Evolutionary conservation across 2,329 filamentous ascomycete genomes (phyloP).

Genomic region (Aspergillus sp.): DNA sequence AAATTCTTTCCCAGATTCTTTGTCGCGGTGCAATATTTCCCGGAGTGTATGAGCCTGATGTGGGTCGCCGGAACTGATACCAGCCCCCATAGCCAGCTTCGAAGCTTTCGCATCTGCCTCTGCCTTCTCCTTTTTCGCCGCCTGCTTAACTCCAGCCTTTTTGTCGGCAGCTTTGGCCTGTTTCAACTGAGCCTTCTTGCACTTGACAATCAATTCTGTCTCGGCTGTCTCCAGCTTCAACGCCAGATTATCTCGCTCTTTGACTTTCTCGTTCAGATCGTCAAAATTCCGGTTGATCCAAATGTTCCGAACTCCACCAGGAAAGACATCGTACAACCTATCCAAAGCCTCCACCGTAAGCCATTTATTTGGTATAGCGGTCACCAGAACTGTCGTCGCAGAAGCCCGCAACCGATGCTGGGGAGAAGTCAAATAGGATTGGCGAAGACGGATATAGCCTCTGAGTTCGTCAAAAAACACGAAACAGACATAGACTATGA

Average conservation of each 20-base stretch:
- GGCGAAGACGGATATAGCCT: conserved; percentile 87
- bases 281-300: conserved; percentile 95
- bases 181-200: conserved; percentile 77
- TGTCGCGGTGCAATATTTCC: conserved; percentile 40
- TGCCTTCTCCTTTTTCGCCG: conserved; percentile 48
- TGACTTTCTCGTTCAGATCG: conserved; percentile 78
- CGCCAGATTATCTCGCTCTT: conserved; percentile 70
- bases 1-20: conserved; percentile 9
- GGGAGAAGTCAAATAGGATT: conserved; percentile 91
- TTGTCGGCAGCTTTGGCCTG: conserved; percentile 64
- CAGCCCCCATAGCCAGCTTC: conserved; percentile 48
- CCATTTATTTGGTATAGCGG: conserved; percentile 88
- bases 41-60: conserved; percentile 56
- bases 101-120: conserved; percentile 50
- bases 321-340: conserved; percentile 91
- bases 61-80: conserved; percentile 57
- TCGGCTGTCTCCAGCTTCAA: conserved; percentile 74
- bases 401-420: conserved; percentile 92
- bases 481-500: conserved; percentile 80
- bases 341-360: conserved; percentile 76
- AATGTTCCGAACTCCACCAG: conserved; percentile 89
- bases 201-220: conserved; percentile 76
- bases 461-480: conserved; percentile 84
- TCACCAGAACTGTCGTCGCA: conserved; percentile 92
- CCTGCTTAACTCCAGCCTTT: conserved; percentile 51